These are phyloP conservation scores for Colletotrichum brevisporum DNA, from an alignment of 2,329 filamentous ascomycete species.

Conservation along the genomic window DNA sequence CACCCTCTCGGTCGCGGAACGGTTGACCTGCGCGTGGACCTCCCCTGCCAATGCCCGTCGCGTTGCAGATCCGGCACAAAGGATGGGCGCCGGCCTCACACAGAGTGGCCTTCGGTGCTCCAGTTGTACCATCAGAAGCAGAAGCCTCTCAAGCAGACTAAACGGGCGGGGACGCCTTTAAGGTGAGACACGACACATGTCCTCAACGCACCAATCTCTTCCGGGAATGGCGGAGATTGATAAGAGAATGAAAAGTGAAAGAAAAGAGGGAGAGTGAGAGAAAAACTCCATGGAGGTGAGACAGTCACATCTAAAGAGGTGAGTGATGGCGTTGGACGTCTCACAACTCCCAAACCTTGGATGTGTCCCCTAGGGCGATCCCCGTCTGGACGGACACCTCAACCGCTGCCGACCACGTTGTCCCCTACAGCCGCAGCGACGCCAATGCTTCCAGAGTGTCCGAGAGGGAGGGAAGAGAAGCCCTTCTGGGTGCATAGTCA, in stretches of 20 bases:
- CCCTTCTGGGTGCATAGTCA: neutral
- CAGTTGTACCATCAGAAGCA: constrained; percentile 15
- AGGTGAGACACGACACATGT: constrained; percentile 3
- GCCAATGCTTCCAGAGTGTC: neutral
- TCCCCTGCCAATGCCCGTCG: constrained; percentile 16
- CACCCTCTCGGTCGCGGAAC: too few relatives aligned
- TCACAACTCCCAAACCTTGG: constrained; percentile 19
- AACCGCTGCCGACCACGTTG: constrained; percentile 10
- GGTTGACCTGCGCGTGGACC: neutral
- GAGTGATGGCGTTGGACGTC: constrained; percentile 14
- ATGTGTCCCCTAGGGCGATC: constrained; percentile 6
- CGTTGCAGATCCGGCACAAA: constrained; percentile 31
- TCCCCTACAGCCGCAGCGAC: constrained; percentile 8
- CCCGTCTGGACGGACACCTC: constrained; percentile 6
- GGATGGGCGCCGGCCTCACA: constrained; percentile 11
- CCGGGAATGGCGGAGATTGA: neutral
- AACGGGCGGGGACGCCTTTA: neutral
- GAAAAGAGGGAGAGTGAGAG: neutral
- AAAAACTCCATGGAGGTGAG: constrained; percentile 31
- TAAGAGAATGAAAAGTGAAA: too few relatives aligned
- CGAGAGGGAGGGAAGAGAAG: neutral
- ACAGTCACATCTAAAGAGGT: constrained; percentile 23
- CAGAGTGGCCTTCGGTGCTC: constrained; percentile 8
- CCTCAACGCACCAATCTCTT: too few relatives aligned
- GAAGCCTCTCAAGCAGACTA: neutral